Evolutionary conservation across 177 flowering plant genomes (phyloP), one percentile per base, ranked within the genome.

Genomic region (Vitis hybrid): DNA sequence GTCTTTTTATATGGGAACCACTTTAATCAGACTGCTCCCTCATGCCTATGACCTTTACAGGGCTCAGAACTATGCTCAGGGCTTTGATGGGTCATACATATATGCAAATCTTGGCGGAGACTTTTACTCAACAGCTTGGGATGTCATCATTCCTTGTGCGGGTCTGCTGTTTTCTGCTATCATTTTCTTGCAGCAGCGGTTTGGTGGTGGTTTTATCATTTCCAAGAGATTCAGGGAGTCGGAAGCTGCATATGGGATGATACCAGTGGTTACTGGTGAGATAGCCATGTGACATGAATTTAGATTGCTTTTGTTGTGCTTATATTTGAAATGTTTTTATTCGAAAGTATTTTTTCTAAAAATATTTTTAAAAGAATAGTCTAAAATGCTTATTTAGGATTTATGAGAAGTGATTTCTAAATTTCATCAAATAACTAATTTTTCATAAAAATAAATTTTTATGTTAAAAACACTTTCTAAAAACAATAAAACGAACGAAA

Each of bases 1-100:
- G 53, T 62, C 78, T 46, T 87, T 84, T 73, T 91, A 88, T 70
- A 11, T 80, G 5, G 96, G 96, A 67, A 82, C 79, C 3, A 89
- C 90, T 14, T 52, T 70, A n/a, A 86, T 87, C 27, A 80, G 89
- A 2, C 51, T 76, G 75, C 54, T 87, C 48, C 91, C 92, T 7
- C 91, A 88, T 82, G 88, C 80, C 9, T 90, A 88, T 74, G 90
- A 87, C 78, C 86, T 85, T 61, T 87, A 82, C 73, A 75, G 90
- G 77, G 74, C 71, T 61, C 82, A 77, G 17, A 78, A 48, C 17
- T 80, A 65, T 51, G 27, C 41, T 2, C 69, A 46, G 4, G 62
- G 58, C 3, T 65, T 69, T 12, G 65, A 66, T 60, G 66, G 63
- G 13, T 66, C 82, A 11, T 78, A 78, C 76, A 71, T 81, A 18